These are phyloP conservation scores for Dissoconium aciculare DNA, from an alignment of 2,329 filamentous ascomycete species.

Conservation along the genomic window DNA sequence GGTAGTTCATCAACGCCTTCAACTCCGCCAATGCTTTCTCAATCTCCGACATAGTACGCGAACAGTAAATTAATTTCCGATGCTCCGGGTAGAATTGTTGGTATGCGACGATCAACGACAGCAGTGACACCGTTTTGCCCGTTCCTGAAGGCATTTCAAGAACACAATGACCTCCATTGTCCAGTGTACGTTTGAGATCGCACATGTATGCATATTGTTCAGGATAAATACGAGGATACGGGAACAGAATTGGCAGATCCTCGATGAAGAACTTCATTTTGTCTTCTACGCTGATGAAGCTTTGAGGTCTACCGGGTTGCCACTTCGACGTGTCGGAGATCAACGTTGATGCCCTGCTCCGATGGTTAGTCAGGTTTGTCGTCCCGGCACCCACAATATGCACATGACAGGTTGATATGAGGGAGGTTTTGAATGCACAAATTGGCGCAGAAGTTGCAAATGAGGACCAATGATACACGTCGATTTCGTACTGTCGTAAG, in stretches of 20 bases:
- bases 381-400: too few relatives aligned
- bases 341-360: too few relatives aligned
- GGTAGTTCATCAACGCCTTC: conserved; percentile 88
- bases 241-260: conserved; percentile 56
- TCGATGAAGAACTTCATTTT: conserved; percentile 71
- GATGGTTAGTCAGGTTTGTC: too few relatives aligned
- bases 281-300: too few relatives aligned
- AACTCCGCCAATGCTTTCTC: conserved; percentile 91
- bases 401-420: too few relatives aligned
- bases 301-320: too few relatives aligned
- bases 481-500: too few relatives aligned
- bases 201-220: conserved; percentile 72
- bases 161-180: conserved; percentile 88
- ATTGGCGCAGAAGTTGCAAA: too few relatives aligned
- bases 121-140: conserved; percentile 87
- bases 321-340: too few relatives aligned
- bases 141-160: conserved; percentile 98
- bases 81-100: conserved; percentile 88
- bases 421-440: too few relatives aligned
- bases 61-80: conserved; percentile 96
- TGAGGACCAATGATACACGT: too few relatives aligned
- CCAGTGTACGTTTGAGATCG: conserved; percentile 75
- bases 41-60: conserved; percentile 98
- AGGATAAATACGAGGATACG: conserved; percentile 60
- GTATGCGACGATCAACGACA: conserved; percentile 92